Base-by-base conservation (phyloP, 2,329 filamentous ascomycete genomes). In the Ophiostoma perfectum region DNA sequence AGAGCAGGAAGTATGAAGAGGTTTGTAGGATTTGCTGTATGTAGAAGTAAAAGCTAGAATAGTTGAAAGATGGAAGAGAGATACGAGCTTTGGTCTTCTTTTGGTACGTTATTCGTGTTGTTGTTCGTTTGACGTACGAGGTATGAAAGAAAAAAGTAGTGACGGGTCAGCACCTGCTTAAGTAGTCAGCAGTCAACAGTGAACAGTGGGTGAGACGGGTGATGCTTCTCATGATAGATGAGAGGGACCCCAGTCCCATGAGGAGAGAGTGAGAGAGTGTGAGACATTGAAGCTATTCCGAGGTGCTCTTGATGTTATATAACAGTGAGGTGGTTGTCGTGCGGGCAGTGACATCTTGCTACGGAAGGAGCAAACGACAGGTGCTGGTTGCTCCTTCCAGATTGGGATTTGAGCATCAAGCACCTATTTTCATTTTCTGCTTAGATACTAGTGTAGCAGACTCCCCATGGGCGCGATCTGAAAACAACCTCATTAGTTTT, bases 211-310 rank as follows among this genome's bases (percentile, higher is more conserved):
- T 63, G 60, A 63, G 1, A 2, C 12, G n/a, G 16, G 60, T 14
- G 60, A 7, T 39, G 60, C 18, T 44, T 3, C 49, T 49, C 45
- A 14, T 27, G 27, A 27, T 27, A 27, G 27, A 39, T 16, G 55
- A 41, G 6, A n/a, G n/a, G 38, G 36, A 2, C 38, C 12, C 14
- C 58, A 5, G 5, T 36, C 8, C 8, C 58, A 27, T 42, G n/a
- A 39, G 27, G 11, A 2, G 38, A 44, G 39, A 18, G 60, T 63
- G 39, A 27, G 38, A 44, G 11, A n/a, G 8, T 7, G 11, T 11
- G 39, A 42, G 60, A 18, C 5, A 42, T 42, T 44, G 60, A 63
- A 42, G 60, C 39, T 63, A 42, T 63, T 63, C 60, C 18, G 60
- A 63, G 39, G 36, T 39, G 16, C 3, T 18, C 16, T 27, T 27